These are phyloP conservation scores for Eucalyptus marginata DNA, from an alignment of 345 rosid species.

Conservation along the genomic window DNA sequence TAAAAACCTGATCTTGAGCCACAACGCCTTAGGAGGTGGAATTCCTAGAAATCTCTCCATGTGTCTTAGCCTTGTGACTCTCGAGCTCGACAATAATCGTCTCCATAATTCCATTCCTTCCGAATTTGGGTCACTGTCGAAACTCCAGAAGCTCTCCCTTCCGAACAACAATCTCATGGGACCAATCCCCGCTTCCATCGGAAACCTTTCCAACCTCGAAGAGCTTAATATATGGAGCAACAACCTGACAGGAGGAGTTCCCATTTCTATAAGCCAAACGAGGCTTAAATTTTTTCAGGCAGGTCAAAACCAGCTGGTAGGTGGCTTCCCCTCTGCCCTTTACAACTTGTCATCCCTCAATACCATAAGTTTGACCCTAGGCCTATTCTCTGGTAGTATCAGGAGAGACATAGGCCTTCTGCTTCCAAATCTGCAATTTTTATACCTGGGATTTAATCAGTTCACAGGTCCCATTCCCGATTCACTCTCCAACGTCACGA, in stretches of 20 bases:
- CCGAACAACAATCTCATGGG: not conserved
- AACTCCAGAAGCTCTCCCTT: not conserved
- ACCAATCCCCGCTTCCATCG: not conserved
- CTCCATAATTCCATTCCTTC: not conserved
- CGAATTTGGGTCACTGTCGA: not conserved
- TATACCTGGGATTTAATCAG: not conserved
- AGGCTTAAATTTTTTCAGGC: not conserved
- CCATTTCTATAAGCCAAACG: not conserved
- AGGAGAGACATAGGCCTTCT: not conserved
- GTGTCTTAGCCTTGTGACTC: not conserved
- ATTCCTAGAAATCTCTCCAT: not conserved
- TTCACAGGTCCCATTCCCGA: not conserved
- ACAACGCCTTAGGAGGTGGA: not conserved
- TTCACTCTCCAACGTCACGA: not conserved
- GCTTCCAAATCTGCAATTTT: not conserved
- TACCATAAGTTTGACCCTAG: not conserved
- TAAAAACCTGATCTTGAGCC: not conserved
- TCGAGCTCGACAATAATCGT: not conserved
- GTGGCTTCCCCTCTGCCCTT: not conserved
- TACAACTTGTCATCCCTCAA: conserved; percentile 1
- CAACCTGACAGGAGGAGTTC: not conserved
- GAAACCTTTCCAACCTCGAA: not conserved
- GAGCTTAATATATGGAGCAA: not conserved
- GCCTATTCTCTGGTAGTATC: not conserved
- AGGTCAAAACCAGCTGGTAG: not conserved